Evolutionary conservation across 306 rosid species (phyloP), one percentile per base, ranked within the genome.

Genomic region (Psophocarpus tetragonolobus): DNA sequence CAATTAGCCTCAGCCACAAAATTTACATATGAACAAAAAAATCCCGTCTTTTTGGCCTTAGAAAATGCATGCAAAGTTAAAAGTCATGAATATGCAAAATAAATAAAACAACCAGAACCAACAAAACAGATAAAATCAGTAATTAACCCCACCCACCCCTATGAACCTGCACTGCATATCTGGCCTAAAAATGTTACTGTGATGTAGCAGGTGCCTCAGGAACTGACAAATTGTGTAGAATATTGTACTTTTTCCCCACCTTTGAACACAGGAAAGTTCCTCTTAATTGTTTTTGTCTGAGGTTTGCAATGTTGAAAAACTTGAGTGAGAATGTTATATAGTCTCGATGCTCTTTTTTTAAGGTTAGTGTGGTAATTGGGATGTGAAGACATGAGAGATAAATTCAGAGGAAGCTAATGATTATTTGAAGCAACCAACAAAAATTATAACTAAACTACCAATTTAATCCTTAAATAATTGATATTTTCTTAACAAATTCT

Each of bases 1-100:
- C 75, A 75, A 80, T 76, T 32, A 79, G 75, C 79, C 84, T 83
- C 83, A 76, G 73, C 20, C 88, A 76, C 73, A 47, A 77, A 78
- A 50, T 61, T 32, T 24, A 6, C 54, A 74, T 13, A 20, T 9
- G n/a, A 51, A 81, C 2, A 36, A 20, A 41, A 69, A 77, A 44
- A 8, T 14, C 32, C 8, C 12, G n/a, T 36, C 48, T 33, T 73
- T 58, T 18, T 15, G 33, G 11, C 21, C 64, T 36, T 74, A 38
- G 76, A 74, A 74, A 70, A 69, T 65, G 14, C 68, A 76, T 33
- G 18, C 64, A 64, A 23, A 62, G 63, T 73, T 64, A 33, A 73
- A 50, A 39, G 48, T 61, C 32, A 54, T 47, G 30, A 20, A 8
- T 23, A 76, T 29, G 53, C 26, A 6, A 50, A 17, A 0, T 15